phyloP scores from a whole-genome alignment of 2,329 filamentous ascomycete species.

The Botryotinia narcissicola region DNA sequence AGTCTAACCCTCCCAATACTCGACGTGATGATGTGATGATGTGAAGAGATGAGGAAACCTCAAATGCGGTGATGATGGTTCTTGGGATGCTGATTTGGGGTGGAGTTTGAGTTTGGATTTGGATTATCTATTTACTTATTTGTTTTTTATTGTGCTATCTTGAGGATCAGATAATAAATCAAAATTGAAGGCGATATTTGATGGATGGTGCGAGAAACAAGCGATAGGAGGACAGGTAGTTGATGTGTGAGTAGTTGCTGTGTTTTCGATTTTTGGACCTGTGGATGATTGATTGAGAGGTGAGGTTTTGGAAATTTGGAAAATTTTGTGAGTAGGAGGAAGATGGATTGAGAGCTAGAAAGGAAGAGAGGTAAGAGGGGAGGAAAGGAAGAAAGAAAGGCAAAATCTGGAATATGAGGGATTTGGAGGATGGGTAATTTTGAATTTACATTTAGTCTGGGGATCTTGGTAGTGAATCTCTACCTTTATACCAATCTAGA shows the following conservation, averaged over 20 bases:
- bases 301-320: background rate
- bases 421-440: background rate
- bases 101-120: background rate
- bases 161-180: too few relatives aligned
- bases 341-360: background rate
- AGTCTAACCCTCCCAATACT: too few relatives aligned
- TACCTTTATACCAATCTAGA: background rate
- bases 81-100: background rate
- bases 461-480: fast-evolving
- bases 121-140: background rate
- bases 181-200: too few relatives aligned
- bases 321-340: background rate
- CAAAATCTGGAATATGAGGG: background rate
- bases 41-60: too few relatives aligned
- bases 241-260: too few relatives aligned
- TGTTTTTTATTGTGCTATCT: too few relatives aligned
- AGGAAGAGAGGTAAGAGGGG: background rate
- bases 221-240: too few relatives aligned
- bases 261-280: too few relatives aligned
- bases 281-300: too few relatives aligned
- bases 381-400: background rate
- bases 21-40: too few relatives aligned
- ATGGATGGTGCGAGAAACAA: too few relatives aligned
- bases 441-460: background rate
- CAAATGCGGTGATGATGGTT: too few relatives aligned